Percentiles rank a stretch among this genome's conserved stretches.
These are phyloP conservation scores for Bisporella sp. DNA, from an alignment of 2,329 filamentous ascomycete species.

Conservation along the genomic window DNA sequence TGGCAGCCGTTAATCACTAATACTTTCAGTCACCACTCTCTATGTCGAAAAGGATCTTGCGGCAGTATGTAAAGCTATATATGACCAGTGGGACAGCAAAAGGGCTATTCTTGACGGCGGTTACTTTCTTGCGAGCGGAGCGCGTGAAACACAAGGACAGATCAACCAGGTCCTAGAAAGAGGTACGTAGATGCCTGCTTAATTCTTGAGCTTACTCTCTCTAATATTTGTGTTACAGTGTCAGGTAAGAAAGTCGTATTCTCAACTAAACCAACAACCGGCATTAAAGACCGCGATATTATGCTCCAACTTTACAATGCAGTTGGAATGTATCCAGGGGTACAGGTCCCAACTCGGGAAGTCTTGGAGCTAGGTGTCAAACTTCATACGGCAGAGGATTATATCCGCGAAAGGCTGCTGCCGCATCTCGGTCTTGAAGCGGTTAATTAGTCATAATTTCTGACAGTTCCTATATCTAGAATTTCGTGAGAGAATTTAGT, in stretches of 20 bases:
- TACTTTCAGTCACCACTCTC: background rate
- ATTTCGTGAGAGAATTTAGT: no score
- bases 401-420: slow-evolving; percentile 9
- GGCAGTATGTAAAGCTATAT: slow-evolving; percentile 13
- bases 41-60: slow-evolving; percentile 11
- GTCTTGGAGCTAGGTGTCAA: slow-evolving; percentile 17
- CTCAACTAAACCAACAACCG: slow-evolving; percentile 13
- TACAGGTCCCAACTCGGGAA: slow-evolving; percentile 13
- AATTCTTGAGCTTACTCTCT: no score
- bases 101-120: slow-evolving; percentile 9
- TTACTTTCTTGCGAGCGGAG: background rate
- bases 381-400: slow-evolving; percentile 16
- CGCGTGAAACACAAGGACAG: slow-evolving; percentile 1
- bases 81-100: slow-evolving; percentile 17
- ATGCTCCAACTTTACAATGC: slow-evolving; percentile 21
- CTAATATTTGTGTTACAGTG: no score
- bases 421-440: slow-evolving; percentile 3
- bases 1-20: background rate
- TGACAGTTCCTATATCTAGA: no score
- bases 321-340: slow-evolving; percentile 15
- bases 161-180: slow-evolving; percentile 3
- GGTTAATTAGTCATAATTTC: no score
- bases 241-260: no score
- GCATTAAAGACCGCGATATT: slow-evolving; percentile 17
- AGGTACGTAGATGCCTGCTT: background rate